These are phyloP conservation scores for Berkeleyomyces basicola DNA, from an alignment of 2,329 filamentous ascomycete genomes.

Conservation along the genomic window DNA sequence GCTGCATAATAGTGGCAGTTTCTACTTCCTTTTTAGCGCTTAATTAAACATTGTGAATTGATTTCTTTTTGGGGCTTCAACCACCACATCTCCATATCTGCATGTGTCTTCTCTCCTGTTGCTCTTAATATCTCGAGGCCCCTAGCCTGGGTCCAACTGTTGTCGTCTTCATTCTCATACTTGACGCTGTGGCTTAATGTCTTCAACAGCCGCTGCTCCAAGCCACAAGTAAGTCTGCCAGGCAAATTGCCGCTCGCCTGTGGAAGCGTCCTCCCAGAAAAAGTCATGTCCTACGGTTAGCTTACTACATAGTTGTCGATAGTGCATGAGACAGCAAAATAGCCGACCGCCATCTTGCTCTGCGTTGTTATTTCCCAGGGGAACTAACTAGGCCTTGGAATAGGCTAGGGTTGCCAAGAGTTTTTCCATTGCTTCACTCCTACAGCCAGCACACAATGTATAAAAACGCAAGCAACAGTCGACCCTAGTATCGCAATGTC, in stretches of 20 bases:
- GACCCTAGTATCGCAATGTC: too few relatives aligned
- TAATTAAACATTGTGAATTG: too few relatives aligned
- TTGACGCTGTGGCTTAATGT: too few relatives aligned
- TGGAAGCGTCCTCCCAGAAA: not conserved
- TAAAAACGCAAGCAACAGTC: not conserved
- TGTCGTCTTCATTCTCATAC: too few relatives aligned
- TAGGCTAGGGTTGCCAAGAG: not conserved
- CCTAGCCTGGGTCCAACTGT: too few relatives aligned
- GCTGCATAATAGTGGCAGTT: not conserved
- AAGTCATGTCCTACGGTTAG: not conserved
- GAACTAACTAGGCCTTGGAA: not conserved
- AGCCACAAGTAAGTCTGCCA: not conserved
- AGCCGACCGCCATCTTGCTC: not conserved
- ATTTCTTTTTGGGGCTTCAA: too few relatives aligned
- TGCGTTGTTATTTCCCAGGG: not conserved
- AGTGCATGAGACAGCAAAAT: not conserved
- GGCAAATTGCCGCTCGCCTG: not conserved
- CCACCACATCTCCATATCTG: too few relatives aligned
- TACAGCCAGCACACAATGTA: not conserved
- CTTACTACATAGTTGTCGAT: not conserved
- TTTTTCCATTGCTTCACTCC: not conserved
- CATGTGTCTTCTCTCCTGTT: too few relatives aligned
- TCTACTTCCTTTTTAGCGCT: not conserved
- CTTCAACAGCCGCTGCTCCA: not conserved
- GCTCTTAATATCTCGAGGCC: too few relatives aligned